Percentiles rank a stretch among this genome's conserved stretches.
phyloP scores from a whole-genome alignment of 1,284 basidiomycete species.

The Tilletiopsis washingtonensis region DNA sequence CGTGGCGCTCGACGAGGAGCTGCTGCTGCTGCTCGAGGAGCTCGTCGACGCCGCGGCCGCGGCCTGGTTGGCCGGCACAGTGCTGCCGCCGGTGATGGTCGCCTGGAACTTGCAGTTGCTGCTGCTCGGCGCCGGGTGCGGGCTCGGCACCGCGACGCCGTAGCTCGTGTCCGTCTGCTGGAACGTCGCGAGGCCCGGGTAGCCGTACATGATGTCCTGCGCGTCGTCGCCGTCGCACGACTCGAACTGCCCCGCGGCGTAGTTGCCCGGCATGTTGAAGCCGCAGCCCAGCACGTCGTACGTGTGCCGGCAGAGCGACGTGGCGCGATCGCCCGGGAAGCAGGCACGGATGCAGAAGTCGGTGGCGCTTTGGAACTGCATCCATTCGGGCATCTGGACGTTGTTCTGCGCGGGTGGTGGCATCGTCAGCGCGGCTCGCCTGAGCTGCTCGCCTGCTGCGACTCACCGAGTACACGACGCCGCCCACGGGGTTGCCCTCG shows the following conservation, averaged over 20 bases:
- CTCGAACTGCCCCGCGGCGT: conserved; percentile 20
- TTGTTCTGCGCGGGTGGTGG: neutral
- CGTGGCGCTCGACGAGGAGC: neutral
- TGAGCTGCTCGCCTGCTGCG: conserved; percentile 14
- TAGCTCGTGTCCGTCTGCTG: conserved; percentile 1
- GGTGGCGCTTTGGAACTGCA: conserved; percentile 22
- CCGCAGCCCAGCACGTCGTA: conserved; percentile 28
- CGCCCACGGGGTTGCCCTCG: conserved; percentile 27
- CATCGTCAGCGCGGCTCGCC: neutral
- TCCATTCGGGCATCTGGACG: conserved; percentile 4
- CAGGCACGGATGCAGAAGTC: conserved; percentile 31
- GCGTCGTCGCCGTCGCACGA: conserved; percentile 19
- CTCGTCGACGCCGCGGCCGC: neutral
- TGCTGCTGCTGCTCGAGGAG: neutral
- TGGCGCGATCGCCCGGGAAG: conserved; percentile 15
- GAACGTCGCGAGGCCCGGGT: conserved; percentile 3
- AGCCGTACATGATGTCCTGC: conserved; percentile 8
- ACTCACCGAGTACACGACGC: conserved; percentile 23
- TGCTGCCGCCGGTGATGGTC: neutral
- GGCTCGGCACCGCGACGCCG: conserved; percentile 3
- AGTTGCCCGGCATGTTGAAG: conserved; percentile 17
- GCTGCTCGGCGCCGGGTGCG: conserved; percentile 4
- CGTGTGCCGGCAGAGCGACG: conserved; percentile 25
- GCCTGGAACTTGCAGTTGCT: conserved; percentile 1
- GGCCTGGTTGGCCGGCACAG: neutral